Evolutionary conservation across 768 basidiomycete genomes (phyloP).

Genomic region (Pleurotus ostreatus): DNA sequence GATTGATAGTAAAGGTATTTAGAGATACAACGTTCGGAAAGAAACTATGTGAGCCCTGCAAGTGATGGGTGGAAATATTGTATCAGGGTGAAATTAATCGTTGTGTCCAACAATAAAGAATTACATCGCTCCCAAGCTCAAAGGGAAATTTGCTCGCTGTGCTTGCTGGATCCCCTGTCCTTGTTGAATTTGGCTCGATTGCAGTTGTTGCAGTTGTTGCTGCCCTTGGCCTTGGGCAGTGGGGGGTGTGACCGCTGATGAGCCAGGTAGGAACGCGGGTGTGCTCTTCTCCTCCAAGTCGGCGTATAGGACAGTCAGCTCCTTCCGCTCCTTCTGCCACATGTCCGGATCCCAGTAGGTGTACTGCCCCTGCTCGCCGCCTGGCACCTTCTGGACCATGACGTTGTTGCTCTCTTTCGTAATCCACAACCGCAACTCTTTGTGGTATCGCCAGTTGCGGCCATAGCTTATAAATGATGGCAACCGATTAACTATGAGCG

Average conservation of each 20-base stretch:
- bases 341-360: conserved; percentile 86
- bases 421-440: conserved; percentile 79
- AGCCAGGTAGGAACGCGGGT: conserved; percentile 54
- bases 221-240: conserved; percentile 32
- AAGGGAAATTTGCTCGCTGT: conserved; percentile 44
- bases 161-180: conserved; percentile 25
- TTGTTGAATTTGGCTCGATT: conserved; percentile 25
- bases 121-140: conserved; percentile 50
- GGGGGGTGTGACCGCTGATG: conserved; percentile 22
- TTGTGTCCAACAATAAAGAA: conserved; percentile 12
- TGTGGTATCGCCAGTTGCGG: conserved; percentile 96
- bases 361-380: conserved; percentile 85
- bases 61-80: conserved; percentile 7
- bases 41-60: background rate
- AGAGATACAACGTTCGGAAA: conserved; percentile 17
- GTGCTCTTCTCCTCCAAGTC: conserved; percentile 72
- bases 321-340: conserved; percentile 74
- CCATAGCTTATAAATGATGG: conserved; percentile 56
- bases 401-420: conserved; percentile 84
- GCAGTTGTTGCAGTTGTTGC: conserved; percentile 28
- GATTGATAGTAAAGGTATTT: conserved; percentile 8
- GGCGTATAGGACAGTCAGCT: conserved; percentile 70
- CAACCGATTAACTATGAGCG: background rate
- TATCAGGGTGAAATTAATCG: conserved; percentile 9
- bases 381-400: conserved; percentile 71